Percentiles rank a stretch among this genome's conserved stretches.
phyloP scores from a whole-genome alignment of 106 monocot species.

The Cymbidium sinense region DNA sequence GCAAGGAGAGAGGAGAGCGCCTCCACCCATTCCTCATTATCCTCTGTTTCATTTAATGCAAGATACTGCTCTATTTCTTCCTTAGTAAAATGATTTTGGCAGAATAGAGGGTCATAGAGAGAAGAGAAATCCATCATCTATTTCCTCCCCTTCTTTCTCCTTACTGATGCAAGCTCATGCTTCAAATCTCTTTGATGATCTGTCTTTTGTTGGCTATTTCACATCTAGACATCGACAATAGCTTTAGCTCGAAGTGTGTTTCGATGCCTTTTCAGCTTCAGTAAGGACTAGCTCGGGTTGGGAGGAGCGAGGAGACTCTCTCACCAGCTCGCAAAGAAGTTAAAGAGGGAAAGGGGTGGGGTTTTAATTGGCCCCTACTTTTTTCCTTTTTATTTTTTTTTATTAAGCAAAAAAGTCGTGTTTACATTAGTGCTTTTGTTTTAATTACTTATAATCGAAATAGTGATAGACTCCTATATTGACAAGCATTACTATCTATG shows the following conservation, averaged over 20 bases:
- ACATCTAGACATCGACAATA: background rate
- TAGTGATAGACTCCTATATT: too few relatives aligned
- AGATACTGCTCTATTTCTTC: background rate
- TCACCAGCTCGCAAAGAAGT: background rate
- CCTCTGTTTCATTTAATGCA: background rate
- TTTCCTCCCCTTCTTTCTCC: background rate
- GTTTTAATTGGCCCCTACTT: slow-evolving; percentile 7
- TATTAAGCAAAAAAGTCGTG: background rate
- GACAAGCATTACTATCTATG: too few relatives aligned
- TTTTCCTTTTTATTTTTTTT: background rate
- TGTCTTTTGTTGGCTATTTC: background rate
- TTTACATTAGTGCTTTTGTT: background rate
- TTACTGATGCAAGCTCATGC: background rate
- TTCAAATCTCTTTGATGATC: background rate
- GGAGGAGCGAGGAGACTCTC: background rate
- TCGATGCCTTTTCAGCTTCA: slow-evolving; percentile 2
- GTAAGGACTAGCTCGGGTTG: background rate
- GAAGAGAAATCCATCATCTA: slow-evolving; percentile 7
- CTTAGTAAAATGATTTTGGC: slow-evolving; percentile 21
- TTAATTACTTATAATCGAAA: background rate
- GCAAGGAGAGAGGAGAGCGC: slow-evolving; percentile 22
- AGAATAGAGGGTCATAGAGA: slow-evolving; percentile 29
- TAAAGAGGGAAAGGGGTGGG: background rate
- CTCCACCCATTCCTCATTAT: background rate
- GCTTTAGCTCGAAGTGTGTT: slow-evolving; percentile 1